Evolutionary conservation across 148 eudicot species (phyloP), one percentile per base, ranked within the genome.

Genomic region (Diospyros lotus): DNA sequence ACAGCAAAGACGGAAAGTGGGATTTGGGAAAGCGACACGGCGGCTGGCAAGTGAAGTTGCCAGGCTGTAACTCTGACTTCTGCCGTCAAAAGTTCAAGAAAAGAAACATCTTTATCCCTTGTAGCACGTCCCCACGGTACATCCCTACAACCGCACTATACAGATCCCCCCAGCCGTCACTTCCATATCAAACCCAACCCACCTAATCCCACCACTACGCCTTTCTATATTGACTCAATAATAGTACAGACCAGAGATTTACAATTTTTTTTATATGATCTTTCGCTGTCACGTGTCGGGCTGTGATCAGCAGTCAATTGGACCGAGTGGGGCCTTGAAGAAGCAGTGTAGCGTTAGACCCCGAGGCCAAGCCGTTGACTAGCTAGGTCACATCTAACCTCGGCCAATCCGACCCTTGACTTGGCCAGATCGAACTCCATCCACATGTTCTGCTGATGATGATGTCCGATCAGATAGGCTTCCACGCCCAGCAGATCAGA

Each of bases 391-490:
- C 97, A 92, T 82, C 90, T 79, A 72, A 87, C 86, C 72, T 90
- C 86, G 0, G 93, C 93, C 38, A 92, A 79, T 53, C 97, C 98
- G 6, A 92, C 90, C 82, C 97, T 85, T 9, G 90, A 86, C 18
- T 85, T 87, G 2, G 58, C 85, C 74, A 94, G 84, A 83, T 94
- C 98, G 74, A 86, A 94, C 69, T 94, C 97, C 84, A 94, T 86
- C 98, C 98, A 94, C 87, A 89, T 73, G 73, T 91, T 89, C 55
- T 94, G 97, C 68, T 94, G 98, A 76, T 91, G 98, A 80, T 91
- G 97, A 54, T 94, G 89, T 14, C 98, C 98, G n/a, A 94, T 91
- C 13, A 91, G 79, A 60, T 83, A 87, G 0, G 95, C 85, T 59
- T 88, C 93, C 1, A 86, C 73, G 0, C 98, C 98, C 56, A 94